phyloP scores from a whole-genome alignment of 805 yeast genomes.

The Starmerella riodocensis region DNA sequence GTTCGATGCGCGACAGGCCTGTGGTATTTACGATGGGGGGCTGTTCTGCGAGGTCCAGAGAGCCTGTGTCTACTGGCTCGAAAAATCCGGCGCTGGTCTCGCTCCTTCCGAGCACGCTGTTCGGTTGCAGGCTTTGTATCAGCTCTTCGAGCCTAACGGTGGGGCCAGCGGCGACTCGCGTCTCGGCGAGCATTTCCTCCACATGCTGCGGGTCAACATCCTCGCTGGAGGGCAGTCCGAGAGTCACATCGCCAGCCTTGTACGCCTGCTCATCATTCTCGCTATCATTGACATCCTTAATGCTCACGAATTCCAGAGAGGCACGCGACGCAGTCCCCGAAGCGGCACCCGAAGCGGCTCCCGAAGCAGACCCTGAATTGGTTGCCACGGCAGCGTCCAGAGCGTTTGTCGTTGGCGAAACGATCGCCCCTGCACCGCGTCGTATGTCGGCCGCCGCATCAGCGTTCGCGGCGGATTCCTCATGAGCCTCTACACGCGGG shows the following conservation, averaged over 20 bases:
- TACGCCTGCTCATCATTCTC: neutral
- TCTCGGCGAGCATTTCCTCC: neutral
- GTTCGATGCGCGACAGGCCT: neutral
- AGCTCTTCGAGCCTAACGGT: neutral
- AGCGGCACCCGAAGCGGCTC: too few relatives aligned
- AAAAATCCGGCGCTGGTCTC: neutral
- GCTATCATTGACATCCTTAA: neutral
- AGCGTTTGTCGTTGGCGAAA: neutral
- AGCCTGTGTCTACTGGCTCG: neutral
- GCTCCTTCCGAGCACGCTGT: too few relatives aligned
- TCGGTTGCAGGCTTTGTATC: too few relatives aligned
- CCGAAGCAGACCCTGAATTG: neutral
- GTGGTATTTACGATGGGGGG: neutral
- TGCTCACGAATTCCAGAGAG: too few relatives aligned
- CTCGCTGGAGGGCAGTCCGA: neutral
- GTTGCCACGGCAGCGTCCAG: neutral
- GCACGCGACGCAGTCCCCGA: too few relatives aligned
- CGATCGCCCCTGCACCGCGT: too few relatives aligned
- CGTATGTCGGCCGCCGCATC: too few relatives aligned
- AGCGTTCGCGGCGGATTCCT: too few relatives aligned
- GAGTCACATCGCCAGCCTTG: neutral
- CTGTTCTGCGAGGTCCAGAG: neutral
- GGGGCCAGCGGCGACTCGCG: neutral
- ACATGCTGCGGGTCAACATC: neutral
- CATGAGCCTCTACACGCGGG: too few relatives aligned